These are phyloP conservation scores for Mucor plumbeus DNA, from an alignment of 371 early-diverging fungal genomes.

Conservation along the genomic window DNA sequence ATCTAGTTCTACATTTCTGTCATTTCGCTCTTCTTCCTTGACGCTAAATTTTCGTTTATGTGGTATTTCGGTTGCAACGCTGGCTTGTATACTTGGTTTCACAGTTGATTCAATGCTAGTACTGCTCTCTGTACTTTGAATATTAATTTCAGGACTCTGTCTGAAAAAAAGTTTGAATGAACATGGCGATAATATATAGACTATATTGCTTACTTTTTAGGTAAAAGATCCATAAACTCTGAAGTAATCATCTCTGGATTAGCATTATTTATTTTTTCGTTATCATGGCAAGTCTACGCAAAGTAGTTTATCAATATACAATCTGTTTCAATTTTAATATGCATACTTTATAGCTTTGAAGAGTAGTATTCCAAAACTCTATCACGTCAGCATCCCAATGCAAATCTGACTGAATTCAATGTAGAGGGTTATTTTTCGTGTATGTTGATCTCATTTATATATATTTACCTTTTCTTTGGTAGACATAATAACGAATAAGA, in stretches of 20 bases:
- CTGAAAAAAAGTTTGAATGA: no score
- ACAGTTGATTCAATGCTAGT: no score
- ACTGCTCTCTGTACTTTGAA: no score
- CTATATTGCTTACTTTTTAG: neutral
- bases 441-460: neutral
- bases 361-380: constrained; percentile 24
- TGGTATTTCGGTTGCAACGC: neutral
- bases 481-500: neutral
- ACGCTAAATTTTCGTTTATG: neutral
- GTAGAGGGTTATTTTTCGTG: neutral
- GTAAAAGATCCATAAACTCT: constrained; percentile 3
- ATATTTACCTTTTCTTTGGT: neutral
- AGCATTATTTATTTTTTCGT: neutral
- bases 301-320: neutral
- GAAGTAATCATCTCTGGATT: constrained; percentile 1
- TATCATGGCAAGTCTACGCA: constrained; percentile 13
- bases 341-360: constrained; percentile 28
- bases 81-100: neutral
- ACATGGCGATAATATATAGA: no score
- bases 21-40: constrained; percentile 8
- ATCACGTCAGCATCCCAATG: constrained; percentile 25
- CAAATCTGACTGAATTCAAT: neutral
- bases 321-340: neutral
- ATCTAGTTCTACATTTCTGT: no score
- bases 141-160: no score